Percentiles rank a stretch among this genome's conserved stretches.
Evolutionary conservation across 805 yeast genomes (phyloP).

Genomic region (Wickerhamomyces pijperi): DNA sequence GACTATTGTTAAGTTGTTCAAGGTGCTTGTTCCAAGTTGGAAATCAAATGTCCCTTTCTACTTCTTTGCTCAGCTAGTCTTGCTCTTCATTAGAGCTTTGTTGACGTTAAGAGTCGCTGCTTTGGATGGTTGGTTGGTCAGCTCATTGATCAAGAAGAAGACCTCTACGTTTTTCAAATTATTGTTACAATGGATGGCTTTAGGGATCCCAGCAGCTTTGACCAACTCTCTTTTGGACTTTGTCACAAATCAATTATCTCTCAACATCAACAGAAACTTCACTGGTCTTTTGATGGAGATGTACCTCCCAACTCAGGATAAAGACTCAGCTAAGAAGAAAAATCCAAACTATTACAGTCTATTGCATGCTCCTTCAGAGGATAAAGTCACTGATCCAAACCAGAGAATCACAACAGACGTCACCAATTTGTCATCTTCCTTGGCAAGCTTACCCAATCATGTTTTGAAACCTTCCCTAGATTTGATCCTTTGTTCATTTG

Average conservation of each 20-base stretch:
- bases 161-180: constrained; percentile 54
- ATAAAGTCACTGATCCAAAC: constrained; percentile 58
- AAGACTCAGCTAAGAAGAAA: constrained; percentile 21
- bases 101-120: constrained; percentile 76
- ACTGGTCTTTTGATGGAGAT: constrained; percentile 54
- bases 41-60: constrained; percentile 15
- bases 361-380: constrained; percentile 38
- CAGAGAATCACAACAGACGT: constrained; percentile 78
- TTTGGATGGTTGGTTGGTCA: constrained; percentile 77
- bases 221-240: constrained; percentile 62
- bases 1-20: constrained; percentile 7
- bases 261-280: constrained; percentile 49
- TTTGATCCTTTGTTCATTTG: constrained; percentile 68
- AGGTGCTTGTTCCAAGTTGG: constrained; percentile 15
- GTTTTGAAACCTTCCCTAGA: constrained; percentile 76
- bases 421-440: constrained; percentile 57
- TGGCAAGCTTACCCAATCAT: constrained; percentile 72
- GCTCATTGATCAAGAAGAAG: constrained; percentile 63
- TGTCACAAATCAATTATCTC: constrained; percentile 46
- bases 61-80: constrained; percentile 17
- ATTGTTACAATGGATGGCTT: constrained; percentile 64
- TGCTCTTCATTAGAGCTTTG: constrained; percentile 58
- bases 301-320: constrained; percentile 50
- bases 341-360: constrained; percentile 68
- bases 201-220: constrained; percentile 80